phyloP scores from a whole-genome alignment of 176 grass and related monocot species.

The Aegilops longissima region DNA sequence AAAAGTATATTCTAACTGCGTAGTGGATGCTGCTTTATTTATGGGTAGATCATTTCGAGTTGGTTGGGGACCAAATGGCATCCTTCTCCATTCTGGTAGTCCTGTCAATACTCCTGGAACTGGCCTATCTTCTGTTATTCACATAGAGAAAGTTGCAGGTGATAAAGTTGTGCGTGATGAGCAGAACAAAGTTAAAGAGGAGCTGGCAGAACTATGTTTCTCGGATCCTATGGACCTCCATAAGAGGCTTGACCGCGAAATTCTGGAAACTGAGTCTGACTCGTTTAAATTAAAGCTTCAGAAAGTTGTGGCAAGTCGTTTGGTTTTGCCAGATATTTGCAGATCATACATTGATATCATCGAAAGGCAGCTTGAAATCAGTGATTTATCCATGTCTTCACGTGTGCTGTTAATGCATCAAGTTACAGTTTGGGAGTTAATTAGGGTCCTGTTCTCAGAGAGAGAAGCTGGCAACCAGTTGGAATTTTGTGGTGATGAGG shows the following conservation, averaged over 20 bases:
- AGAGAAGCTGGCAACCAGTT: constrained; percentile 43
- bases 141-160: constrained; percentile 70
- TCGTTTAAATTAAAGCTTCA: constrained; percentile 68
- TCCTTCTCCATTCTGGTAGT: constrained; percentile 87
- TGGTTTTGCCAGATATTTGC: constrained; percentile 77
- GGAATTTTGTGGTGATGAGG: constrained; percentile 48
- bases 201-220: constrained; percentile 73
- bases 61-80: constrained; percentile 90
- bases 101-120: constrained; percentile 47
- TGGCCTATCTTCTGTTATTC: constrained; percentile 77
- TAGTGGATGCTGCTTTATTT: constrained; percentile 85
- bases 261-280: constrained; percentile 44
- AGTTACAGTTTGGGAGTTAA: constrained; percentile 82
- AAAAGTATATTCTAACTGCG: constrained; percentile 59
- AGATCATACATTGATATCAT: constrained; percentile 77
- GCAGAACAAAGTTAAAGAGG: constrained; percentile 55
- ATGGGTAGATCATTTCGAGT: constrained; percentile 96
- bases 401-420: constrained; percentile 82
- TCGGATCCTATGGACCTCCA: constrained; percentile 68
- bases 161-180: constrained; percentile 71
- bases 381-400: constrained; percentile 59
- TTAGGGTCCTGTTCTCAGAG: constrained; percentile 82
- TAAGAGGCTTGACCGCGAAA: constrained; percentile 59
- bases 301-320: constrained; percentile 63
- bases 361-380: constrained; percentile 70